phyloP scores from a whole-genome alignment of 2,329 filamentous ascomycete species.

The Beauveria caledonica region DNA sequence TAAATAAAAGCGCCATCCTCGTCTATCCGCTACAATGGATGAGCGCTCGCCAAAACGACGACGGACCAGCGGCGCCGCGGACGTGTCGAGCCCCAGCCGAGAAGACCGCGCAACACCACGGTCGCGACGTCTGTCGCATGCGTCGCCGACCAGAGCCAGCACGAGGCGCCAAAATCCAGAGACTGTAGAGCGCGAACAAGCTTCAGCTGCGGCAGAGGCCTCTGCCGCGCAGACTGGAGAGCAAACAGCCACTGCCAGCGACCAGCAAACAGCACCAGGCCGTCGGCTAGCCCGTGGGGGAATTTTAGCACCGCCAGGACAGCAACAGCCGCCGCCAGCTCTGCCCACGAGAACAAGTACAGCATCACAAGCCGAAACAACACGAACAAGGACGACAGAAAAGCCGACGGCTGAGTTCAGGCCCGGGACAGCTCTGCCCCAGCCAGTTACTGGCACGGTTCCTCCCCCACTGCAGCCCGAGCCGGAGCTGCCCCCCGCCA shows the following conservation, averaged over 20 bases:
- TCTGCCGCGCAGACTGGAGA: not conserved
- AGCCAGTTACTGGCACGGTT: slow-evolving; percentile 6
- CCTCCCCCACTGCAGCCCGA: slow-evolving; percentile 32
- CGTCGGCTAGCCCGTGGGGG: slow-evolving; percentile 11
- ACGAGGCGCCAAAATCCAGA: slow-evolving; percentile 53
- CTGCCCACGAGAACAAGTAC: not conserved
- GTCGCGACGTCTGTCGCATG: slow-evolving; percentile 44
- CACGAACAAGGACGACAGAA: not conserved
- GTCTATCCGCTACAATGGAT: slow-evolving; percentile 30
- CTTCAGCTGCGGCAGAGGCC: slow-evolving; percentile 26
- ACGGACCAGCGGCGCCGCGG: slow-evolving; percentile 35
- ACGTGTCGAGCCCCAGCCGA: slow-evolving; percentile 21
- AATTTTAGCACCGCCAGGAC: not conserved
- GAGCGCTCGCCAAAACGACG: slow-evolving; percentile 55
- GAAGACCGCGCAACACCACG: slow-evolving; percentile 14
- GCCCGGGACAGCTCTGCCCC: not conserved
- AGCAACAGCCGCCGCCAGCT: not conserved
- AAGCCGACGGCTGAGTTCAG: not conserved
- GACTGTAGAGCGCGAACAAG: slow-evolving; percentile 39
- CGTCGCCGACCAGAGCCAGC: slow-evolving; percentile 59
- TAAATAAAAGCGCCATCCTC: slow-evolving; percentile 3
- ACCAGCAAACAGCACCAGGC: slow-evolving; percentile 4
- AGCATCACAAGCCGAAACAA: not conserved
- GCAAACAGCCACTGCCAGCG: slow-evolving; percentile 3
- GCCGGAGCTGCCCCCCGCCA: slow-evolving; percentile 55